Evolutionary conservation across 208 protist species (phyloP).

Genomic region (Borovskyia barvae): DNA sequence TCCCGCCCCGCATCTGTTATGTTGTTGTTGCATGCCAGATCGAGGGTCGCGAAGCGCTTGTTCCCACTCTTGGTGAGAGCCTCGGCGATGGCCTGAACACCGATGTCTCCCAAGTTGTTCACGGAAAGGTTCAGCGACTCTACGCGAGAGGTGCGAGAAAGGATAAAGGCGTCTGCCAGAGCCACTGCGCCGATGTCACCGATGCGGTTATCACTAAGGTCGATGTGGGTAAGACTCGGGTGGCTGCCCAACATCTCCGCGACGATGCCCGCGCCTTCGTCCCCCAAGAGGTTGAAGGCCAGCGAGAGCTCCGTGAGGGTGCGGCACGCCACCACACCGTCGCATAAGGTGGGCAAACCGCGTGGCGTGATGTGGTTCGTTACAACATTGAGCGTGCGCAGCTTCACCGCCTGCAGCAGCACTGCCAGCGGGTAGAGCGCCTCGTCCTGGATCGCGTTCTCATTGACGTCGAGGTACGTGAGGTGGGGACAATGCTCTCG

Average conservation of each 20-base stretch:
- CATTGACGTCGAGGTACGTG: slow-evolving; percentile 76
- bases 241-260: slow-evolving; percentile 52
- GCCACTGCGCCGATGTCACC: slow-evolving; percentile 63
- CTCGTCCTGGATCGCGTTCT: slow-evolving; percentile 84
- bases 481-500: slow-evolving; percentile 54
- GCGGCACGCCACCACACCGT: slow-evolving; percentile 53
- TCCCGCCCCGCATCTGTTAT: slow-evolving; percentile 53
- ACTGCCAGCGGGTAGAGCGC: slow-evolving; percentile 55
- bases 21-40: slow-evolving; percentile 71
- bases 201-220: slow-evolving; percentile 85
- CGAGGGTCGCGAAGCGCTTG: slow-evolving; percentile 43
- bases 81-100: slow-evolving; percentile 69
- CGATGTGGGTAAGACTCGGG: slow-evolving; percentile 50
- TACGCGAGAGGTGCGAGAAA: slow-evolving; percentile 40
- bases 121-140: slow-evolving; percentile 73
- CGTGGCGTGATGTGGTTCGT: slow-evolving; percentile 79
- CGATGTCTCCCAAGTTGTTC: slow-evolving; percentile 75
- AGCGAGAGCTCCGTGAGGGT: slow-evolving; percentile 62
- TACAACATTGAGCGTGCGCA: slow-evolving; percentile 65
- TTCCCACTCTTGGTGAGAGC: slow-evolving; percentile 58
- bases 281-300: slow-evolving; percentile 77
- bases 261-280: slow-evolving; percentile 51
- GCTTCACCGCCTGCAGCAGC: slow-evolving; percentile 41
- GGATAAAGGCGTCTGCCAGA: slow-evolving; percentile 58
- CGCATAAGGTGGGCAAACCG: slow-evolving; percentile 71